Evolutionary conservation across 345 rosid genomes (phyloP), one percentile per base, ranked within the genome.

Genomic region (Pistacia vera): DNA sequence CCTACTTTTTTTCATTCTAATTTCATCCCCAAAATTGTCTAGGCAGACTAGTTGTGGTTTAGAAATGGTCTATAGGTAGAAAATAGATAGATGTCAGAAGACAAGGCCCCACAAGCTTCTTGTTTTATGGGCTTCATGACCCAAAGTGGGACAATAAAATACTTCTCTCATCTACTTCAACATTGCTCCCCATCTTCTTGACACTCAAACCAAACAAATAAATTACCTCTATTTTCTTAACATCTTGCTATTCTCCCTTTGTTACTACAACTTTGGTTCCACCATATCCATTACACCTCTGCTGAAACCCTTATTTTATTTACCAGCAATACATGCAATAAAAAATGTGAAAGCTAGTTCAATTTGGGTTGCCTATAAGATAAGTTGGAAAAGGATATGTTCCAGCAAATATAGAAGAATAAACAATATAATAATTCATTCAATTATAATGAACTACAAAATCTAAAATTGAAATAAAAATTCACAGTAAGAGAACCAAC

Each of bases 51-150:
- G 11, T 16, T 70, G 44, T 63, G 41, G 64, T 35, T 17, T 25
- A 35, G 12, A 80, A 80, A 68, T 78, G 85, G 84, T 65, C 82
- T 83, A 81, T 68, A 54, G 4, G 30, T 22, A 3, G 56, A 67
- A 79, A 75, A 74, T 59, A 22, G 73, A 65, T 48, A 72, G 28
- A 58, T 66, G 84, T 16, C 68, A 63, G 64, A 83, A 57, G 85
- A 83, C 82, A 81, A 78, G 13, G 46, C 25, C 85, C 25, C 85
- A 83, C 81, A 77, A 81, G 83, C 81, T 57, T 66, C 66, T 16
- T 83, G 86, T 81, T 73, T 78, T 35, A 71, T 86, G 77, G 85
- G 81, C 83, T 81, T 71, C 75, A 61, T 48, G 60, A 59, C 59
- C 72, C 63, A 54, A 79, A 69, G 36, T 11, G 51, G 64, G 61